Conservation (phyloP, 768 basidiomycete species). For the Pleurotus giganteus region DNA sequence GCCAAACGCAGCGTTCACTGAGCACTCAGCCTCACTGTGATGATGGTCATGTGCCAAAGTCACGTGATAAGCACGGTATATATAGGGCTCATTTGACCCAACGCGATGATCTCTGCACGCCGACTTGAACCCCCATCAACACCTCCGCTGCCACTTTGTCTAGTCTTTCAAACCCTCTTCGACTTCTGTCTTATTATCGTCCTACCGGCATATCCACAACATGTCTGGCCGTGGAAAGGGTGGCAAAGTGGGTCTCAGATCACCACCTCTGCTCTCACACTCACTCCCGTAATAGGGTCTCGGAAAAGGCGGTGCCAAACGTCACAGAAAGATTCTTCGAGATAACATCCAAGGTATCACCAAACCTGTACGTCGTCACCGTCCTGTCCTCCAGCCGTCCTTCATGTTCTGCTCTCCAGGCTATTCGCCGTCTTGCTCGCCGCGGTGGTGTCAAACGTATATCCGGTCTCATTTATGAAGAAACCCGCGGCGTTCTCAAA, state of each 20-base stretch:
- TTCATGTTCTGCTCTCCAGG: slow-evolving; percentile 49
- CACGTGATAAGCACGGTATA: not conserved
- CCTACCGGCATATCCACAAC: slow-evolving; percentile 15
- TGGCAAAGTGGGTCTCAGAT: slow-evolving; percentile 50
- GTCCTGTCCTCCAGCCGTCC: slow-evolving; percentile 9
- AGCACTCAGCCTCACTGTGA: no score
- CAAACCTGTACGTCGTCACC: not conserved
- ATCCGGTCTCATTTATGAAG: slow-evolving; percentile 74
- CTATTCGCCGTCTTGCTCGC: slow-evolving; percentile 78
- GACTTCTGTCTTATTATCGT: not conserved
- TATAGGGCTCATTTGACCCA: not conserved
- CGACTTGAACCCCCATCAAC: not conserved
- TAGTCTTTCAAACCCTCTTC: not conserved
- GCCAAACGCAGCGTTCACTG: no score
- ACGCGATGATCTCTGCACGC: not conserved
- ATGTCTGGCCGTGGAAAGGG: slow-evolving; percentile 84
- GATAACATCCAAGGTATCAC: slow-evolving; percentile 74
- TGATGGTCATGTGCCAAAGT: not conserved
- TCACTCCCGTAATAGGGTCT: slow-evolving; percentile 47
- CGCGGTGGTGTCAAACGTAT: slow-evolving; percentile 85
- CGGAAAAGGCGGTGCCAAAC: slow-evolving; percentile 79
- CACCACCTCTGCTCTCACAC: not conserved
- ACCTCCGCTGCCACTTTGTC: not conserved
- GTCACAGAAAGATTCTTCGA: slow-evolving; percentile 78
- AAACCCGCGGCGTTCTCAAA: slow-evolving; percentile 81